Evolutionary conservation across 2,329 filamentous ascomycete species (phyloP), one percentile per base, ranked within the genome.

Genomic region (Talaromyces sp.): DNA sequence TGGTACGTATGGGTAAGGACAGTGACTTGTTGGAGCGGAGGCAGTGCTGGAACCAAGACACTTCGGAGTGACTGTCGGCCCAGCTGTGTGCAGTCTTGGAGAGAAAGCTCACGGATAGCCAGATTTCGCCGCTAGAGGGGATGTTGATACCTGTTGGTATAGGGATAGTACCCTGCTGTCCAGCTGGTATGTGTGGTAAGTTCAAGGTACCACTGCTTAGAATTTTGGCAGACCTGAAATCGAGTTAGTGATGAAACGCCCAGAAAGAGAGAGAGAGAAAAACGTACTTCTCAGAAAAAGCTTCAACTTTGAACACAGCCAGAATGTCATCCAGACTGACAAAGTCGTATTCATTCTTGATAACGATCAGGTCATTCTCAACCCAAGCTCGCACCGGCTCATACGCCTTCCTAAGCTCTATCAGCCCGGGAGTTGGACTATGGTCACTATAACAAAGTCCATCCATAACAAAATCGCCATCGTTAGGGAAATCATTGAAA

Each of bases 401-500:
- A 41, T 85, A 83, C 1, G 82, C 82, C 71, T 84, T 87, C 71
- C 86, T 86, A 39, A 82, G 13, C 70, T 88, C 85, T 3, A 78
- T 70, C 60, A 88, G 69, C 0, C 85, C 86, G 1, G 84, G 85
- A 0, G 82, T 84, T 0, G 86, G 83, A 33, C 80, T 75, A 68
- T 88, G 86, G n/a, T 78, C 76, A 65, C 82, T 85, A 37, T 60
- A 66, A 19, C 56, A 47, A 2, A 88, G 70, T 1, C 86, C 86
- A 68, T 88, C 86, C 84, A 87, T 86, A 66, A 88, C 84, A 68
- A 88, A 88, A 0, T 82, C 85, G 3, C 80, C 79, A 65, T 88
- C 85, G 62, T 88, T 85, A 0, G 86, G 86, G 2, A 76, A 72
- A 65, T 88, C 86, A 2, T 82, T 84, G 73, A 87, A 88, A 69